A percentile compares a stretch with the other conserved stretches of the same genome.
Conservation (phyloP, 306 rosid species). For the Sechiopsis laciniata region DNA sequence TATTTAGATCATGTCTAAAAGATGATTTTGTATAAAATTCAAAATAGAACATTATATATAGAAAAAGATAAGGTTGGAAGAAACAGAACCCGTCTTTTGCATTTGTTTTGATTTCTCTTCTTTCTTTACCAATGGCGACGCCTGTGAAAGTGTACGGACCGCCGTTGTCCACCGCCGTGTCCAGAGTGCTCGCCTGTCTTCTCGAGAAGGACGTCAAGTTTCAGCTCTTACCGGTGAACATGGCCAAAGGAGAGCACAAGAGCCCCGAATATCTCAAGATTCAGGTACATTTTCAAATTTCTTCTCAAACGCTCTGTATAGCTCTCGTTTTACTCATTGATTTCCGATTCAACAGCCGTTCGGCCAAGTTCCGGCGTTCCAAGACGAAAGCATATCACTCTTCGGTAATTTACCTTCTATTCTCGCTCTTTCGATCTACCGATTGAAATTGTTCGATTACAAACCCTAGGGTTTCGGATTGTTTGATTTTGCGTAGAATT, state of each 20-base stretch:
- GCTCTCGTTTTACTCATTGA: neutral
- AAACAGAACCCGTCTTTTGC: neutral
- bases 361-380: constrained; percentile 86
- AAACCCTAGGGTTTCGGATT: too few species aligned
- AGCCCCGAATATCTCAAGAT: constrained; percentile 57
- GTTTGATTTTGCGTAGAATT: too few species aligned
- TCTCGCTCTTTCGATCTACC: neutral
- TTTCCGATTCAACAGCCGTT: constrained; percentile 45
- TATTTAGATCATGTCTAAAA: too few species aligned
- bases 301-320: neutral
- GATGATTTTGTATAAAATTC: too few species aligned
- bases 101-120: neutral
- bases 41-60: too few species aligned
- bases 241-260: constrained; percentile 84
- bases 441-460: too few species aligned
- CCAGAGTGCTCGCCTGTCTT: constrained; percentile 74
- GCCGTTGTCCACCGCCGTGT: constrained; percentile 63
- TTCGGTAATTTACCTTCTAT: constrained; percentile 41
- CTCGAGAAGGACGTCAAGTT: constrained; percentile 59
- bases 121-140: constrained; percentile 37
- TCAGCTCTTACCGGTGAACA: constrained; percentile 54
- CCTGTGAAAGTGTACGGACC: constrained; percentile 80
- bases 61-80: neutral
- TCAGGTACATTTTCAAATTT: constrained; percentile 32
- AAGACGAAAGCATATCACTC: constrained; percentile 52